phyloP scores from a whole-genome alignment of 2,329 filamentous ascomycete species.

The Xylogone sp. region DNA sequence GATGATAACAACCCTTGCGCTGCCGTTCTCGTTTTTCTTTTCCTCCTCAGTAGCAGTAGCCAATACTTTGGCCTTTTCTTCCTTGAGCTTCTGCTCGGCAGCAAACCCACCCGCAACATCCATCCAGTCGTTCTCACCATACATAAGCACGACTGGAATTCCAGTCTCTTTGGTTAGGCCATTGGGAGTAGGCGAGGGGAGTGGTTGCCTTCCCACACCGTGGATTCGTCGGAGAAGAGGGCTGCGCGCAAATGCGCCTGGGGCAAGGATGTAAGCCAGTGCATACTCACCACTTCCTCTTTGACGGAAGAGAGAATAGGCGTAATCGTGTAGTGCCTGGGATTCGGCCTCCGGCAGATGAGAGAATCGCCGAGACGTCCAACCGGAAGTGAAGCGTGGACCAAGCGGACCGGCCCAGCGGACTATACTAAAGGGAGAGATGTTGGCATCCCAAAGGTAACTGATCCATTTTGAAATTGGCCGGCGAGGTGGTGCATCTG shows the following conservation, averaged over 20 bases:
- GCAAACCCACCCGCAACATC: conserved; percentile 82
- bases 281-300: conserved; percentile 92
- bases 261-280: conserved; percentile 86
- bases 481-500: conserved; percentile 31
- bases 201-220: conserved; percentile 72
- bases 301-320: conserved; percentile 91
- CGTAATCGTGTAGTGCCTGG: conserved; percentile 84
- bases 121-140: conserved; percentile 99
- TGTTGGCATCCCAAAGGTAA: conserved; percentile 95
- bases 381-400: conserved; percentile 87
- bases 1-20: conserved; percentile 78
- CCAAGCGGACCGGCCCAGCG: conserved; percentile 86
- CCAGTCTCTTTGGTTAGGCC: conserved; percentile 46
- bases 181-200: conserved; percentile 14
- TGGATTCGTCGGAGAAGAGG: conserved; percentile 87
- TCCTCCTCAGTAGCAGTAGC: conserved; percentile 63
- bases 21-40: conserved; percentile 68
- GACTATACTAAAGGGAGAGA: conserved; percentile 90
- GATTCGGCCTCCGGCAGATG: conserved; percentile 79
- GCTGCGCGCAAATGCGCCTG: conserved; percentile 84
- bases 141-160: conserved; percentile 86
- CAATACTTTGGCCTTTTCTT: conserved; percentile 58
- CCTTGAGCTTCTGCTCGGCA: conserved; percentile 73
- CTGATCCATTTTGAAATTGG: conserved; percentile 81
- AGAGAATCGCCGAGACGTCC: conserved; percentile 89